Conservation (phyloP, 1,284 basidiomycete genomes). For the Melampsora americana region DNA sequence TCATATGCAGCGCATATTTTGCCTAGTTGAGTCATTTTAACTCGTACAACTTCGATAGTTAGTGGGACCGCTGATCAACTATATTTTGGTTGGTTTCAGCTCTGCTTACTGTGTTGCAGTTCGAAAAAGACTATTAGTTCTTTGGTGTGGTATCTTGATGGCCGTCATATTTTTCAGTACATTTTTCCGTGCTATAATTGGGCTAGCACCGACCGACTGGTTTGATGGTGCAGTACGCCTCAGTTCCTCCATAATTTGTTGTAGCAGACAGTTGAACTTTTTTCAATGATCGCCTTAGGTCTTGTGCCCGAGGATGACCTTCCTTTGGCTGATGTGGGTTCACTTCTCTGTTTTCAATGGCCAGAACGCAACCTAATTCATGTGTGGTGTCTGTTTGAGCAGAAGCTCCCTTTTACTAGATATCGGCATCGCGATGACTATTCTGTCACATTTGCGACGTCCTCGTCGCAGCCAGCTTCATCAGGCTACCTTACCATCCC, state of each 20-base stretch:
- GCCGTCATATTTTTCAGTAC: constrained; percentile 35
- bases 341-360: neutral
- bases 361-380: neutral
- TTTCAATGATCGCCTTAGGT: constrained; percentile 4
- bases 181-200: constrained; percentile 41
- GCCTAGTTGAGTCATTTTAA: constrained; percentile 17
- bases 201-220: constrained; percentile 32
- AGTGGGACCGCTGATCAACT: no score
- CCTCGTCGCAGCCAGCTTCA: neutral
- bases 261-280: neutral
- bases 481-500: neutral
- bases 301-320: constrained; percentile 42
- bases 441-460: constrained; percentile 23
- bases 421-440: constrained; percentile 36
- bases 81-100: neutral
- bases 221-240: constrained; percentile 34
- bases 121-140: constrained; percentile 24
- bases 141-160: constrained; percentile 42
- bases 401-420: constrained; percentile 39
- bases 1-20: constrained; percentile 44
- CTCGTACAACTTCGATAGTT: neutral
- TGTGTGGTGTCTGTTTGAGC: neutral
- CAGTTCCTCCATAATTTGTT: neutral
- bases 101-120: constrained; percentile 39
- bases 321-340: constrained; percentile 40